Base-by-base conservation (phyloP, 306 rosid genomes). In the Quercus wislizeni region DNA sequence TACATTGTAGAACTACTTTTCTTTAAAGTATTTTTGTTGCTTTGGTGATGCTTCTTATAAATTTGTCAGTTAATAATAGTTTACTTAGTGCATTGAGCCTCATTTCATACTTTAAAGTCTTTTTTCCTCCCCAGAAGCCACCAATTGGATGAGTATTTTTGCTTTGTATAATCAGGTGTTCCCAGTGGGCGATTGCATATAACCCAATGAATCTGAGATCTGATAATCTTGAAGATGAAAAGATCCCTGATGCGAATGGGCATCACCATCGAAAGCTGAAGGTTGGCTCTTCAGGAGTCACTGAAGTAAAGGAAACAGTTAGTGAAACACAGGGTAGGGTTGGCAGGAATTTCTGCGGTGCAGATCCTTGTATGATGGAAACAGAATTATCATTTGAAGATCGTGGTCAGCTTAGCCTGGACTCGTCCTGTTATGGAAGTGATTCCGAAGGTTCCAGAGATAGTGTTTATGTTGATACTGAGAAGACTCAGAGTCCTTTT, bases 331-430 rank as follows among this genome's bases (percentile, higher is more conserved):
- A 61, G 25, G 86, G 79, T 31, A 76, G 73, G 31, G 71, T 76
- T 74, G 80, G 72, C 62, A 19, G 57, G 55, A 84, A 80, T 35
- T 65, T 82, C 68, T 81, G 30, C 55, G 41, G 43, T 87, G 80
- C 83, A 46, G 86, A 83, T 85, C 83, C 81, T 57, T 74, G 76
- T 86, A 79, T 78, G 88, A 72, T 68, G 70, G 93, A 88, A 73
- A 73, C 93, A 74, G 91, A 86, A 78, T 68, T 90, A 79, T 88
- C 88, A 71, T 84, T 88, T 74, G 88, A 85, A 55, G 93, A 88
- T 85, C 87, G 80, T 38, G 88, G 30, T 74, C 71, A 87, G 55
- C 87, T 81, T 77, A 88, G 88, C 84, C 86, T 89, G 85, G 80
- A 46, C 51, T 77, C 92, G 71, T 88, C 94, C 77, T 92, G 86